phyloP scores from a whole-genome alignment of 148 eudicot species.

The Rhododendron kiyosumense region DNA sequence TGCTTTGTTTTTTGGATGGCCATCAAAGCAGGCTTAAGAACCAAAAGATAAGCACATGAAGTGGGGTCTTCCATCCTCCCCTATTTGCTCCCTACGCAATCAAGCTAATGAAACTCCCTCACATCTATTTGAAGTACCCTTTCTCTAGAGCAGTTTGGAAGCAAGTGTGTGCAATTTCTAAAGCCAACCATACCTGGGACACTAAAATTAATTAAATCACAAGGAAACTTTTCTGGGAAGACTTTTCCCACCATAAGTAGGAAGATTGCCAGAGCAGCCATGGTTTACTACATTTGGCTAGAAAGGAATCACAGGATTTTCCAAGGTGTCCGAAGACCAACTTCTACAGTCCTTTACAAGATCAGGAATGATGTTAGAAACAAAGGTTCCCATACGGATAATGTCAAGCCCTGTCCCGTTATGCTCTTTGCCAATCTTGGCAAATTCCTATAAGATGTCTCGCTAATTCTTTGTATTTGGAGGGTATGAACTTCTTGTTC shows the following conservation, averaged over 20 bases:
- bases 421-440: not conserved
- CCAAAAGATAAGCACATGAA: not conserved
- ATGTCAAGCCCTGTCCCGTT: not conserved
- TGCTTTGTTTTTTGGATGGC: not conserved
- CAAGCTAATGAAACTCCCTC: not conserved
- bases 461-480: no score
- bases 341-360: not conserved
- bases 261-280: not conserved
- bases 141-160: not conserved
- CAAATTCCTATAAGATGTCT: not conserved
- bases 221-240: not conserved
- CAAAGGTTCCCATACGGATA: not conserved
- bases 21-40: not conserved
- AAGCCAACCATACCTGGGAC: not conserved
- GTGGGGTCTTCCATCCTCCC: not conserved
- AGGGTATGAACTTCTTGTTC: not conserved
- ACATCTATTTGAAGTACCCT: not conserved
- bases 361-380: not conserved
- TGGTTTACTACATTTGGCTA: not conserved
- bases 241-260: not conserved
- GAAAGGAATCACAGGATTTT: not conserved
- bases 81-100: not conserved
- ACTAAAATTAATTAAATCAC: not conserved
- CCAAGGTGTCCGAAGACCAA: not conserved
- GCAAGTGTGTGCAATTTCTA: not conserved